Evolutionary conservation across 352 stramenopile genomes (phyloP).

Genomic region (Phytopythium cucurbitacearum): DNA sequence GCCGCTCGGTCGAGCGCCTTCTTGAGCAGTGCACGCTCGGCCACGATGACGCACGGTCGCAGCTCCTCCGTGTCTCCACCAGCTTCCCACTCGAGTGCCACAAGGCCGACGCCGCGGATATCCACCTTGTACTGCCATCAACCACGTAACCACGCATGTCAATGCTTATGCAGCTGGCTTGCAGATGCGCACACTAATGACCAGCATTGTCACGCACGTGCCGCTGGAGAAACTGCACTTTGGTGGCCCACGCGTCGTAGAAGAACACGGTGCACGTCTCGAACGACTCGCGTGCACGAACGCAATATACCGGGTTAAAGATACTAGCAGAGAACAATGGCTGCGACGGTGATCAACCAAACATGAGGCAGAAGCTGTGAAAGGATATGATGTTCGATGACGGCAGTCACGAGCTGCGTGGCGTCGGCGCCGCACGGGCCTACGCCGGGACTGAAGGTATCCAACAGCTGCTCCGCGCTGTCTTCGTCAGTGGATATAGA

Average conservation of each 20-base stretch:
- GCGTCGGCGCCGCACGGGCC: conserved; percentile 58
- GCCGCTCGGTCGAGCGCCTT: conserved; percentile 28
- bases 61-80: conserved; percentile 61
- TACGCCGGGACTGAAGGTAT: conserved; percentile 45
- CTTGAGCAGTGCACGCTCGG: conserved; percentile 53
- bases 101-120: conserved; percentile 45
- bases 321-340: neutral
- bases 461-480: conserved; percentile 3
- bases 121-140: conserved; percentile 51
- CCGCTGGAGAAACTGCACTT: conserved; percentile 54
- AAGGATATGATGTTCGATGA: conserved; percentile 54
- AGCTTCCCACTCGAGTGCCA: conserved; percentile 50
- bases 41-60: conserved; percentile 49
- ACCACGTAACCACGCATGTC: too few relatives aligned
- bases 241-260: conserved; percentile 69
- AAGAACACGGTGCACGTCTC: conserved; percentile 59
- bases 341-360: too few relatives aligned
- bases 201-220: conserved; percentile 32
- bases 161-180: neutral
- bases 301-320: conserved; percentile 18
- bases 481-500: neutral
- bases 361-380: neutral
- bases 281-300: conserved; percentile 29
- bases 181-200: neutral
- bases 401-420: conserved; percentile 40